Evolutionary conservation across 176 grass and related monocot genomes (phyloP).

Genomic region (Hordeum marinum): DNA sequence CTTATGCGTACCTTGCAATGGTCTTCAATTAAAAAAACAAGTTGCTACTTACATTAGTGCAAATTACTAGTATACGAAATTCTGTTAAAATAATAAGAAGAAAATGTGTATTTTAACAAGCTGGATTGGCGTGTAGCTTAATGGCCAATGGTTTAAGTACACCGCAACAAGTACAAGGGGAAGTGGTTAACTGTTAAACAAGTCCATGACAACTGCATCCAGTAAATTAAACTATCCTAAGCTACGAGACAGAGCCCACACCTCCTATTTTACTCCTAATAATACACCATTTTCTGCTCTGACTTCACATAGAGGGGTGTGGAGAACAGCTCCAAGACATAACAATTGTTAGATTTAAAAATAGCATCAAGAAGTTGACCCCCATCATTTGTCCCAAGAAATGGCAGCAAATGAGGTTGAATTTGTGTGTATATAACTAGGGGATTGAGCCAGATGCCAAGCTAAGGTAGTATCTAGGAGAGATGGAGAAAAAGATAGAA

Average conservation of each 20-base stretch:
- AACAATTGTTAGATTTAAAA: background rate
- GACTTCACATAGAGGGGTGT: constrained; percentile 35
- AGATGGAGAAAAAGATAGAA: constrained; percentile 53
- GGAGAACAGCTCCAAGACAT: constrained; percentile 17
- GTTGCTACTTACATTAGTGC: background rate
- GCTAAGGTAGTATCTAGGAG: constrained; percentile 14
- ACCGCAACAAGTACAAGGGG: constrained; percentile 6
- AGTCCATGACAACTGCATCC: constrained; percentile 16
- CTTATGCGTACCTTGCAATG: background rate
- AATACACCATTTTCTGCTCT: constrained; percentile 24
- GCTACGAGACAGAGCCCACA: constrained; percentile 14
- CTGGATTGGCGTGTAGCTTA: background rate
- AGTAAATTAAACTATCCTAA: constrained; percentile 8
- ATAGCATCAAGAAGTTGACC: constrained; percentile 41
- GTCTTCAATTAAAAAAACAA: background rate
- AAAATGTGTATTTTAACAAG: background rate
- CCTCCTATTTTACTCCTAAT: constrained; percentile 27
- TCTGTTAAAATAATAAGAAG: no score
- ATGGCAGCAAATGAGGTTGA: constrained; percentile 14
- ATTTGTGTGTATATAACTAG: constrained; percentile 14
- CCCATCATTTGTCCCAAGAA: constrained; percentile 36
- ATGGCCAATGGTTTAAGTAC: background rate
- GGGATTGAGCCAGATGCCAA: constrained; percentile 1
- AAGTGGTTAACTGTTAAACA: constrained; percentile 20
- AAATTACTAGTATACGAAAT: background rate